Conservation (phyloP, 495 filamentous ascomycete species). For the Penicillium psychrofluorescens region DNA sequence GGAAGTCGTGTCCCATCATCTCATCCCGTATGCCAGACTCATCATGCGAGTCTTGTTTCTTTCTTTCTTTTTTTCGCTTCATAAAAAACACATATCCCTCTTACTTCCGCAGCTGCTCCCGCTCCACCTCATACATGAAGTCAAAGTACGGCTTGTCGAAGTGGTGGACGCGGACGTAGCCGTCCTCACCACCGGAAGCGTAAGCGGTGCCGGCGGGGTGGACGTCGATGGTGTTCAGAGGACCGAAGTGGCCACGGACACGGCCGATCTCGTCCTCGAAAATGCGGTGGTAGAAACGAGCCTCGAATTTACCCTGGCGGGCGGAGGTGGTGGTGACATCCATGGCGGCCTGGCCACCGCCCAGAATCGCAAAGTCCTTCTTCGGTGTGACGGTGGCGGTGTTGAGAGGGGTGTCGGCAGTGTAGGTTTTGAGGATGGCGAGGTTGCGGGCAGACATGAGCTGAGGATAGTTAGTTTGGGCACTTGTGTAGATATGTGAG, state of each 20-base stretch:
- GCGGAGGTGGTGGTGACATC: slow-evolving; percentile 95
- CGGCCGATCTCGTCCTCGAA: slow-evolving; percentile 98
- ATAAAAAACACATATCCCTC: slow-evolving; percentile 34
- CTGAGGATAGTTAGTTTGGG: slow-evolving; percentile 29
- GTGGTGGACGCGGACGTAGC: slow-evolving; percentile 96
- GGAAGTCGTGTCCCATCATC: slow-evolving; percentile 32
- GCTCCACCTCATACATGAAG: slow-evolving; percentile 97
- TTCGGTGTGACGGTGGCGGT: slow-evolving; percentile 85
- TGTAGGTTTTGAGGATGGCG: slow-evolving; percentile 85
- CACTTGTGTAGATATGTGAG: neutral
- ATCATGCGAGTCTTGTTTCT: slow-evolving; percentile 16
- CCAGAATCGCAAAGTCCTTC: slow-evolving; percentile 95
- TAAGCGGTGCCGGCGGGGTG: slow-evolving; percentile 88
- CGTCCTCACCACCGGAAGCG: slow-evolving; percentile 91
- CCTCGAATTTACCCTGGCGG: slow-evolving; percentile 97
- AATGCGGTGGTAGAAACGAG: slow-evolving; percentile 97
- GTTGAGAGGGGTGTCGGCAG: slow-evolving; percentile 93
- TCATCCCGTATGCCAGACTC: slow-evolving; percentile 24
- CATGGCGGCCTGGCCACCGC: slow-evolving; percentile 97
- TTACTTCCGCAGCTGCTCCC: slow-evolving; percentile 47
- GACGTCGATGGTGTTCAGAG: slow-evolving; percentile 81
- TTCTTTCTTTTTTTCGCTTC: slow-evolving; percentile 25
- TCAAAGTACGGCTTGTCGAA: slow-evolving; percentile 99
- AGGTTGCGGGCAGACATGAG: slow-evolving; percentile 77
- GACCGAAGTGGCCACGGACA: slow-evolving; percentile 94